Evolutionary conservation across 768 basidiomycete genomes (phyloP).

Genomic region (Trametes punicea): DNA sequence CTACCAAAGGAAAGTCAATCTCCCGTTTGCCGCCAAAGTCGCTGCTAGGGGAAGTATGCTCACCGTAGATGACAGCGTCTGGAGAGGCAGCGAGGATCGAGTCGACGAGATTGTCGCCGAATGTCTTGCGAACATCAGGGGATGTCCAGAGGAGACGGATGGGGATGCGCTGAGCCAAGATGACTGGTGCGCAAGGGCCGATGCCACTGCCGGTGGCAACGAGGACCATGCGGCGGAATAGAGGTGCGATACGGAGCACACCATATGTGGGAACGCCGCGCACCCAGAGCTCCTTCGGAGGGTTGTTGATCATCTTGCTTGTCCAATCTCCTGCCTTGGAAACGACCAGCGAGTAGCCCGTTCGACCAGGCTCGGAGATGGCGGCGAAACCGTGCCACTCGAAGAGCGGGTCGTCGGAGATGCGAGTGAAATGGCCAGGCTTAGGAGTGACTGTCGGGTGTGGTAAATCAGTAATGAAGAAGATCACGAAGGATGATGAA

Average conservation of each 20-base stretch:
- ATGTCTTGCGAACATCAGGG: conserved; percentile 57
- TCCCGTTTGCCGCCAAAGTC: too few relatives aligned
- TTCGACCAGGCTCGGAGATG: conserved; percentile 38
- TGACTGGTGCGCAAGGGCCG: conserved; percentile 56
- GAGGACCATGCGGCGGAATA: conserved; percentile 53
- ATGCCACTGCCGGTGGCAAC: conserved; percentile 60
- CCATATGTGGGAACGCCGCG: conserved; percentile 56
- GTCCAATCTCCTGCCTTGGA: conserved; percentile 63
- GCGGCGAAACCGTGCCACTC: conserved; percentile 63
- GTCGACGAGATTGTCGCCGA: conserved; percentile 59
- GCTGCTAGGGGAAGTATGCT: conserved; percentile 11
- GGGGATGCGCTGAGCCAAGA: conserved; percentile 49
- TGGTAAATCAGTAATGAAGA: conserved; percentile 21
- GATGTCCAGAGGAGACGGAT: conserved; percentile 61
- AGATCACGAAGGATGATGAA: background rate
- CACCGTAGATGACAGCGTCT: conserved; percentile 56
- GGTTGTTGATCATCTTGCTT: conserved; percentile 46
- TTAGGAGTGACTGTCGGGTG: conserved; percentile 28
- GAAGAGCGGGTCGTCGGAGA: conserved; percentile 43
- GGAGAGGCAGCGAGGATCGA: conserved; percentile 50
- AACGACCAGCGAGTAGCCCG: conserved; percentile 51
- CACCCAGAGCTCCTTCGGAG: conserved; percentile 54
- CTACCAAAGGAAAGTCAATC: conserved; percentile 13
- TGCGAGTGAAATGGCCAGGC: conserved; percentile 35
- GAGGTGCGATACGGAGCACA: conserved; percentile 50